Percentiles rank a stretch among this genome's conserved stretches.
Conservation (phyloP, 345 rosid genomes). For the Rhizophora mangle region DNA sequence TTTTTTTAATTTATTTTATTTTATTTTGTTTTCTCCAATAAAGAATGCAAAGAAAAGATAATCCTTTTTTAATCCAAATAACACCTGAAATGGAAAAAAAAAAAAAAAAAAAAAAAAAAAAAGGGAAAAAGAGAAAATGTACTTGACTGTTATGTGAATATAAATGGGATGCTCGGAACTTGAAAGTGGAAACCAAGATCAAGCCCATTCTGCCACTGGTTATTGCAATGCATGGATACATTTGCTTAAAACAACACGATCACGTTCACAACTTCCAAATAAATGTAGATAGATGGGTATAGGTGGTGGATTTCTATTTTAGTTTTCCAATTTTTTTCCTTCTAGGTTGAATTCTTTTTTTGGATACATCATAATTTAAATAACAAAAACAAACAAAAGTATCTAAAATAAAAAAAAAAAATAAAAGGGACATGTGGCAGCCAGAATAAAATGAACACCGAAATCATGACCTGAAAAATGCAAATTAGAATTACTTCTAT, state of each 20-base stretch:
- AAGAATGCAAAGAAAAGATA: slow-evolving; percentile 1
- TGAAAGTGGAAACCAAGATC: slow-evolving; percentile 29
- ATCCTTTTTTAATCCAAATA: neutral
- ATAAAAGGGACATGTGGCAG: too few species aligned
- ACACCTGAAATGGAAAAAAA: neutral
- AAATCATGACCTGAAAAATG: too few species aligned
- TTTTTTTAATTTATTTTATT: neutral
- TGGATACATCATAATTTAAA: too few species aligned
- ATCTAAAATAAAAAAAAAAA: too few species aligned
- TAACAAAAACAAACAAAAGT: too few species aligned
- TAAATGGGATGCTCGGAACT: slow-evolving; percentile 24
- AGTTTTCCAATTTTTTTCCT: too few species aligned
- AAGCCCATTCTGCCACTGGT: slow-evolving; percentile 22
- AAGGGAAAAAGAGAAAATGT: too few species aligned
- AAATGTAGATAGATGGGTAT: neutral
- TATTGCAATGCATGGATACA: too few species aligned
- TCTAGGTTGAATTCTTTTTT: too few species aligned
- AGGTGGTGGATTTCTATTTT: too few species aligned
- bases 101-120: neutral
- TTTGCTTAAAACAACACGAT: slow-evolving; percentile 19
- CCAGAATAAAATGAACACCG: too few species aligned
- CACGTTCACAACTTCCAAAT: neutral
- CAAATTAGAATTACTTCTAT: too few species aligned
- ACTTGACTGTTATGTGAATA: neutral
- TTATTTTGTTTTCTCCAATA: neutral